Evolutionary conservation across 306 rosid species (phyloP), one percentile per base, ranked within the genome.

Genomic region (Ceratonia siliqua): DNA sequence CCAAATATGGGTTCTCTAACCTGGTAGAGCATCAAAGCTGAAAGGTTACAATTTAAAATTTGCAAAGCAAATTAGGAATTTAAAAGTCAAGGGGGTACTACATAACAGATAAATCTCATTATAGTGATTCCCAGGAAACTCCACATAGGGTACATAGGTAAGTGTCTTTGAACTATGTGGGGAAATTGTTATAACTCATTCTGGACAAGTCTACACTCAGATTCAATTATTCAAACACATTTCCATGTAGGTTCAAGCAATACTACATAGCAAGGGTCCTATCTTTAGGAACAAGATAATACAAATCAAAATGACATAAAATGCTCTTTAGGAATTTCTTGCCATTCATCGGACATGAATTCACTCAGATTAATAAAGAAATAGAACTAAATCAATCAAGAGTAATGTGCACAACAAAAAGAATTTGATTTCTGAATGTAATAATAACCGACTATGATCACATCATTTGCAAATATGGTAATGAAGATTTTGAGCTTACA

Each of bases 1-100:
- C 89, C 92, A 62, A 85, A 68, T 21, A 87, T 66, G 20, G 90
- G 84, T 69, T 90, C 87, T 54, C 46, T 70, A 55, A 62, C 50
- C 96, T 90, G 84, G n/a, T 69, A 32, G 48, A 61, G 62, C n/a
- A 67, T 68, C 63, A 66, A 75, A 48, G 21, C 8, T 24, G 53
- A 62, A 81, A 52, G 45, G 55, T 79, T 58, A 80, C 77, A 74
- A 36, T 61, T 59, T 36, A 73, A 72, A 45, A 24, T 24, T 25
- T 36, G 30, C 74, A 45, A 22, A 76, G 62, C 48, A 86, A 82
- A 33, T 22, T 0, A 11, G 53, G 49, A 78, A 39, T 78, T 39
- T 5, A 48, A 0, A 27, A 32, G 30, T 33, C 33, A 20, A 15
- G 15, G 18, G 42, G 33, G 70, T 39, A 48, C 5, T 12, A 45